Conservation (phyloP, 1,139 yeast genomes). For the Meyerozyma smithsonii region DNA sequence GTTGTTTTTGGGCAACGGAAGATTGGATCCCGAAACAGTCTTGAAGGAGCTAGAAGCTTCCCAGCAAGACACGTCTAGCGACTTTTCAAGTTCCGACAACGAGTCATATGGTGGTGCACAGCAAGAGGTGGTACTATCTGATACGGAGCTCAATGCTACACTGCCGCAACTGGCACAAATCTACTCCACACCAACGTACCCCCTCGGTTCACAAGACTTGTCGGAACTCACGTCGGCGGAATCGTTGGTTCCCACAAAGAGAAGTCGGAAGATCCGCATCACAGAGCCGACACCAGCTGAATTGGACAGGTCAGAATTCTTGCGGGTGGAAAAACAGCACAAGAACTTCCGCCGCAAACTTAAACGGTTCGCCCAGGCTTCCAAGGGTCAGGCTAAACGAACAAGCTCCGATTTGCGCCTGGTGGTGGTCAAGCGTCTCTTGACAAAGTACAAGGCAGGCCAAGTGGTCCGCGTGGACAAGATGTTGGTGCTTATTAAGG, state of each 20-base stretch:
- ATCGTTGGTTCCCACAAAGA: not conserved
- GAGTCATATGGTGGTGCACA: too few relatives aligned
- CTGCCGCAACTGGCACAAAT: not conserved
- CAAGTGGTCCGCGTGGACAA: slow-evolving; percentile 62
- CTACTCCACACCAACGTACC: not conserved
- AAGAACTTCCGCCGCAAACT: slow-evolving; percentile 18
- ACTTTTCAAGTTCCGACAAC: not conserved
- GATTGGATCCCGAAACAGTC: not conserved
- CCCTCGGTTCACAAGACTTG: not conserved
- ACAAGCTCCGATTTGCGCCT: slow-evolving; percentile 17
- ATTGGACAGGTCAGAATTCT: slow-evolving; percentile 9
- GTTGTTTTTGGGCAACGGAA: not conserved
- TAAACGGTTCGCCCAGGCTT: slow-evolving; percentile 19
- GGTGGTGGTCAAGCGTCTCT: slow-evolving; percentile 18
- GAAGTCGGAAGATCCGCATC: slow-evolving; percentile 7
- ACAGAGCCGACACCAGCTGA: slow-evolving; percentile 14
- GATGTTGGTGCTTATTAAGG: slow-evolving; percentile 58
- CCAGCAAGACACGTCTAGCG: not conserved
- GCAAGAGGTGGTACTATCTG: too few relatives aligned
- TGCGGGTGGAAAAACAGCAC: slow-evolving; percentile 18
- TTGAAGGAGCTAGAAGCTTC: not conserved
- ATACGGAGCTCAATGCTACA: not conserved
- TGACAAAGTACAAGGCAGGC: slow-evolving; percentile 41
- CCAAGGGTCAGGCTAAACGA: slow-evolving; percentile 19
- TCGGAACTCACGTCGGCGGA: not conserved